phyloP scores from a whole-genome alignment of 2,329 filamentous ascomycete species.

The Alternaria atra region DNA sequence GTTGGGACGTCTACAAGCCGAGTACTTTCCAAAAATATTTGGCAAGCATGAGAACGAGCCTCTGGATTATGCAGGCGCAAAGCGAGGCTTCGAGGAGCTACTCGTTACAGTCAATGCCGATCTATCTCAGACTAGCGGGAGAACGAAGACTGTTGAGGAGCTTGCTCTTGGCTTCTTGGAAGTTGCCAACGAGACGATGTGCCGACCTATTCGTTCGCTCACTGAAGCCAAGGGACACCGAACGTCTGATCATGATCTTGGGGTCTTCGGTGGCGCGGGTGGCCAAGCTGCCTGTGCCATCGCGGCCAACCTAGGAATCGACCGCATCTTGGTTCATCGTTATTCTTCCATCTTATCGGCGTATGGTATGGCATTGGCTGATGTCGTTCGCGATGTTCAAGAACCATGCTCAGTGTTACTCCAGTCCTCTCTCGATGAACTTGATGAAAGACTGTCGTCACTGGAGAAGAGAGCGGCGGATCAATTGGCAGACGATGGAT shows the following conservation, averaged over 20 bases:
- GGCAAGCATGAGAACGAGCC: constrained; percentile 44
- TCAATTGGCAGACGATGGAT: constrained; percentile 73
- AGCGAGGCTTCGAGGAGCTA: constrained; percentile 55
- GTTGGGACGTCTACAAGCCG: constrained; percentile 42
- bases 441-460: constrained; percentile 62
- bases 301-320: constrained; percentile 56
- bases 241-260: constrained; percentile 34
- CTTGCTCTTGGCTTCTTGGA: constrained; percentile 6
- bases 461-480: constrained; percentile 70
- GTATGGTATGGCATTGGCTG: constrained; percentile 48
- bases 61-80: constrained; percentile 55
- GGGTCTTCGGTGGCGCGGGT: constrained; percentile 46
- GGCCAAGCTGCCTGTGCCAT: constrained; percentile 59
- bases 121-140: constrained; percentile 36
- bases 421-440: constrained; percentile 15
- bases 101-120: constrained; percentile 54
- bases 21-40: constrained; percentile 47
- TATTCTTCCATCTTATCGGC: constrained; percentile 60
- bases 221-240: constrained; percentile 40
- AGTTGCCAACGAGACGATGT: constrained; percentile 45
- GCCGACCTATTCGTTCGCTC: constrained; percentile 38
- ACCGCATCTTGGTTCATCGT: constrained; percentile 55
- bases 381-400: constrained; percentile 55
- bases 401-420: constrained; percentile 48
- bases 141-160: constrained; percentile 33